Evolutionary conservation across 306 rosid genomes (phyloP).

Genomic region (Pterocarpus santalinus): DNA sequence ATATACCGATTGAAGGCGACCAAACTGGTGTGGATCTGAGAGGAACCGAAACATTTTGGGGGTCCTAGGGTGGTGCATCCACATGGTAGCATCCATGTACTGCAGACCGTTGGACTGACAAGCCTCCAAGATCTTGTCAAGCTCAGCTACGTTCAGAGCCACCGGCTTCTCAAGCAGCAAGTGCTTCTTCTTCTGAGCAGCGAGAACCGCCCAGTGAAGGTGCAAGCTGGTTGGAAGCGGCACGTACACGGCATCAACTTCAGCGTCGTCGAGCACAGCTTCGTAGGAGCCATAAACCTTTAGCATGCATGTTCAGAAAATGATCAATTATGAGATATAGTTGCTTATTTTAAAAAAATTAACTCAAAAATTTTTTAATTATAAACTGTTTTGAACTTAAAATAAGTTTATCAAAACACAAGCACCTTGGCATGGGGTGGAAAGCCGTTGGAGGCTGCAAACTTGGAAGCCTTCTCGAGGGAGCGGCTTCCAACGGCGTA

Average conservation of each 20-base stretch:
- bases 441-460: constrained; percentile 67
- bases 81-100: constrained; percentile 87
- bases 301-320: no score
- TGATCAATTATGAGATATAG: no score
- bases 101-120: constrained; percentile 77
- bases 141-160: constrained; percentile 69
- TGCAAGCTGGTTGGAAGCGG: constrained; percentile 84
- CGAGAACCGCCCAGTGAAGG: constrained; percentile 74
- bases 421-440: constrained; percentile 54
- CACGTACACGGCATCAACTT: constrained; percentile 75
- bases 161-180: constrained; percentile 84
- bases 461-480: constrained; percentile 63
- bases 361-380: no score
- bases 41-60: constrained; percentile 65
- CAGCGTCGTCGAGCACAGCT: constrained; percentile 68
- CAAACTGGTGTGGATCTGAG: constrained; percentile 61
- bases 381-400: no score
- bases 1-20: constrained; percentile 67
- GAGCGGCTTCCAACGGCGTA: constrained; percentile 78
- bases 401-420: constrained; percentile 37
- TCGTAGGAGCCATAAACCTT: constrained; percentile 76
- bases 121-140: constrained; percentile 67
- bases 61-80: constrained; percentile 91
- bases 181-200: constrained; percentile 85
- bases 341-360: no score